A percentile compares a stretch with the other conserved stretches of the same genome.
phyloP scores from a whole-genome alignment of 139 green algal genomes.

The Eudorina sp. region DNA sequence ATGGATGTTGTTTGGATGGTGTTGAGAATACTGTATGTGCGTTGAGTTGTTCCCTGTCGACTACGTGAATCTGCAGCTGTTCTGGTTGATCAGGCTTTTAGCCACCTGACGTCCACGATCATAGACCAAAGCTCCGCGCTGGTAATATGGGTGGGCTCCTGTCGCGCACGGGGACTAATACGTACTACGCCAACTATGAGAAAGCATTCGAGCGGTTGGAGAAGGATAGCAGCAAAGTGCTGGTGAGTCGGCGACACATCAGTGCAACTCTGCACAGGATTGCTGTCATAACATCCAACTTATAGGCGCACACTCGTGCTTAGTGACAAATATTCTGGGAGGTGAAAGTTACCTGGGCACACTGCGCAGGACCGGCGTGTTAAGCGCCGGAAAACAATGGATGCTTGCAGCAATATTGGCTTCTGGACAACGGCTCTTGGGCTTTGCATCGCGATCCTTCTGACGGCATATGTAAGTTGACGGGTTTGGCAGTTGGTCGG shows the following conservation, averaged over 20 bases:
- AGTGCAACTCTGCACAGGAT: too few species aligned
- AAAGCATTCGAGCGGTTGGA: constrained; percentile 60
- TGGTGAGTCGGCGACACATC: constrained; percentile 41
- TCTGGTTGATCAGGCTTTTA: too few species aligned
- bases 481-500: neutral
- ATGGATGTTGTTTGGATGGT: too few species aligned
- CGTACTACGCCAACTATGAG: constrained; percentile 62
- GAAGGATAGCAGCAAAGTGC: constrained; percentile 37
- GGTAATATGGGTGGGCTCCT: constrained; percentile 18
- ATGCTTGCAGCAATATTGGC: neutral
- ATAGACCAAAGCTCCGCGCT: too few species aligned
- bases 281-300: too few species aligned
- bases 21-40: too few species aligned
- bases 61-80: too few species aligned
- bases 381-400: constrained; percentile 33
- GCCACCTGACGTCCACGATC: too few species aligned
- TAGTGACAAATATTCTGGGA: too few species aligned
- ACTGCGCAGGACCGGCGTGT: constrained; percentile 39
- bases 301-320: too few species aligned
- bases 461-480: constrained; percentile 37
- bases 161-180: neutral
- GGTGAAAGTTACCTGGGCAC: too few species aligned
- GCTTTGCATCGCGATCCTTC: constrained; percentile 10
- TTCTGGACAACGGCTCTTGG: constrained; percentile 17
- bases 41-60: too few species aligned